Evolutionary conservation across 2,329 filamentous ascomycete genomes (phyloP).

Genomic region (Elsinoe australis): DNA sequence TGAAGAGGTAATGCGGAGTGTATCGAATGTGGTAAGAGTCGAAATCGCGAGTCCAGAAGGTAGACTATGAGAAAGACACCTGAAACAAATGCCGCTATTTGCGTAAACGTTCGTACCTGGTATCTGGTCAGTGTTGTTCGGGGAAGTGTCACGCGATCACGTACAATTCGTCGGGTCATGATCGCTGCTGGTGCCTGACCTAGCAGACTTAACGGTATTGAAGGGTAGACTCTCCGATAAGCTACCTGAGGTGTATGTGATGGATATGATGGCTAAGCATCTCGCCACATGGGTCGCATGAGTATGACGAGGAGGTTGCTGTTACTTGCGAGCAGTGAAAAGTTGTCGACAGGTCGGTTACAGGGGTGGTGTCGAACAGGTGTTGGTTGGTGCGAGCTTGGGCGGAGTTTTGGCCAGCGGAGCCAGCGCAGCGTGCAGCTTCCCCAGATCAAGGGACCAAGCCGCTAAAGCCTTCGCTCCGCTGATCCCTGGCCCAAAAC

Average conservation of each 20-base stretch:
- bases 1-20: constrained; percentile 78
- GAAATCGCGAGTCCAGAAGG: constrained; percentile 81
- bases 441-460: too few species aligned
- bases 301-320: too few species aligned
- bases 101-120: constrained; percentile 60
- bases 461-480: too few species aligned
- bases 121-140: constrained; percentile 25
- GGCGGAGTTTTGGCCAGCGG: not conserved
- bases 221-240: not conserved
- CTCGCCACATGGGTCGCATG: constrained; percentile 7
- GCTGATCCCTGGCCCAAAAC: not conserved
- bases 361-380: not conserved
- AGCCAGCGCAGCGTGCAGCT: not conserved
- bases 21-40: constrained; percentile 74
- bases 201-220: not conserved
- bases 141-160: not conserved
- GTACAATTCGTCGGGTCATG: constrained; percentile 23
- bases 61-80: constrained; percentile 62
- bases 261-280: not conserved
- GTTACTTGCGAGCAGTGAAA: too few species aligned
- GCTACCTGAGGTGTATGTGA: not conserved
- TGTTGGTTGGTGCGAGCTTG: not conserved
- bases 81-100: constrained; percentile 60
- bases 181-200: constrained; percentile 14
- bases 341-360: not conserved